Evolutionary conservation across 1,284 basidiomycete genomes (phyloP).

Genomic region (Ustilago bromivora): DNA sequence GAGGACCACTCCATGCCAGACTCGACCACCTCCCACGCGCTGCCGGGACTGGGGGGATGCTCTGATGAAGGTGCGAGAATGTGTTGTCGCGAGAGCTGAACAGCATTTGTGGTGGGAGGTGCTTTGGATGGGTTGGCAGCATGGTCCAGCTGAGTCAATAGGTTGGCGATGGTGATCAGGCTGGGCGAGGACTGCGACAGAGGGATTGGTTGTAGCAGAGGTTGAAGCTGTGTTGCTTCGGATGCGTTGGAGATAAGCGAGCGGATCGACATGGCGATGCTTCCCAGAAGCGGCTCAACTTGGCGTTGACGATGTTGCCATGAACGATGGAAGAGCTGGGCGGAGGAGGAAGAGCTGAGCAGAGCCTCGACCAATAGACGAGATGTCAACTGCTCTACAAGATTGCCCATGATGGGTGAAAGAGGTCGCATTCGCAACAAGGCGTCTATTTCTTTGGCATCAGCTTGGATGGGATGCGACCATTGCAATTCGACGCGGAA

Average conservation of each 20-base stretch:
- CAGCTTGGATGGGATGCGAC: conserved; percentile 9
- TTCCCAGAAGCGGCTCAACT: conserved; percentile 14
- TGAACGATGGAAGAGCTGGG: conserved; percentile 21
- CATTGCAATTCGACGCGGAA: conserved; percentile 18
- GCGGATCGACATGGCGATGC: conserved; percentile 26
- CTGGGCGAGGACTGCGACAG: conserved; percentile 4
- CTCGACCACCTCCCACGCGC: background rate
- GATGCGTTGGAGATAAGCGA: conserved; percentile 9
- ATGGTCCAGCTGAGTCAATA: conserved; percentile 15
- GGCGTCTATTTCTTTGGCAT: background rate
- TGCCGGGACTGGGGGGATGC: background rate
- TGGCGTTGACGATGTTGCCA: conserved; percentile 31
- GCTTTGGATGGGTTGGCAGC: conserved; percentile 6
- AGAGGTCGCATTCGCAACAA: conserved; percentile 3
- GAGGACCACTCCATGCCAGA: background rate
- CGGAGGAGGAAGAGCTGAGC: conserved; percentile 11
- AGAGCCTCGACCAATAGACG: conserved; percentile 20
- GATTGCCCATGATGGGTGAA: conserved; percentile 12
- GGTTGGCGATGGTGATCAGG: conserved; percentile 11
- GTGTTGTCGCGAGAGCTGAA: background rate
- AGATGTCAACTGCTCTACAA: conserved; percentile 24
- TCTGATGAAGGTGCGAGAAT: background rate
- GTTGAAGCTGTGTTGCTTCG: background rate
- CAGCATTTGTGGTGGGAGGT: background rate
- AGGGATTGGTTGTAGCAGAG: conserved; percentile 3